Conservation (phyloP, 2,329 filamentous ascomycete species). For the Xylariomycetidae sp. region DNA sequence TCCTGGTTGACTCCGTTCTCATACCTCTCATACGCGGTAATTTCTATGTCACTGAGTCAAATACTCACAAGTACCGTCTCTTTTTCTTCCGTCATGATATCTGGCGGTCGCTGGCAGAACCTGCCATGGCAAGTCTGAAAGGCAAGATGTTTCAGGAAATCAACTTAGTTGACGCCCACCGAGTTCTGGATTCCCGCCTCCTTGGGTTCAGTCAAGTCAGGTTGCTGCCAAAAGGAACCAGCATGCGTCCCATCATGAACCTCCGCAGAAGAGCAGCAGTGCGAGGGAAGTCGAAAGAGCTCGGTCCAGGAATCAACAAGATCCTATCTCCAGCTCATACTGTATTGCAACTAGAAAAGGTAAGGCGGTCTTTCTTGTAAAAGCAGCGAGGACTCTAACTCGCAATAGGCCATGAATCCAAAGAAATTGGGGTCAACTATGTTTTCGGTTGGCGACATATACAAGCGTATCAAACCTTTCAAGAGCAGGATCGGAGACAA, state of each 20-base stretch:
- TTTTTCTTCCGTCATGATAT: conserved; percentile 96
- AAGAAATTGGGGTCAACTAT: conserved; percentile 70
- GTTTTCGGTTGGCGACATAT: conserved; percentile 78
- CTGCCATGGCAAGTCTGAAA: conserved; percentile 65
- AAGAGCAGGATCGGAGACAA: conserved; percentile 42
- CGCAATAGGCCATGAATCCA: conserved; percentile 43
- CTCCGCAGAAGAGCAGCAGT: conserved; percentile 61
- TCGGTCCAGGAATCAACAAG: conserved; percentile 40
- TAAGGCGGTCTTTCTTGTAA: conserved; percentile 23
- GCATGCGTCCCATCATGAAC: conserved; percentile 84
- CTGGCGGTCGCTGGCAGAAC: conserved; percentile 74
- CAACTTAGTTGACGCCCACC: conserved; percentile 48
- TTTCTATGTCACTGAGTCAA: conserved; percentile 94
- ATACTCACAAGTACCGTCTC: conserved; percentile 69
- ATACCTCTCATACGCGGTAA: conserved; percentile 82
- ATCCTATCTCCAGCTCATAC: conserved; percentile 70
- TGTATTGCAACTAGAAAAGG: conserved; percentile 75
- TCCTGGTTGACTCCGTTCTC: conserved; percentile 84
- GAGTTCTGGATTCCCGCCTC: conserved; percentile 54
- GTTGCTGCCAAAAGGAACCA: conserved; percentile 73
- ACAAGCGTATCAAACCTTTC: conserved; percentile 67
- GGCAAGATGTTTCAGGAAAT: conserved; percentile 75
- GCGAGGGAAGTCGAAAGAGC: conserved; percentile 33
- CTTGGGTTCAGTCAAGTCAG: conserved; percentile 77
- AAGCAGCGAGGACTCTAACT: conserved; percentile 5